These are phyloP conservation scores for Lactifluus subvellereus DNA, from an alignment of 768 basidiomycete species.

Conservation along the genomic window DNA sequence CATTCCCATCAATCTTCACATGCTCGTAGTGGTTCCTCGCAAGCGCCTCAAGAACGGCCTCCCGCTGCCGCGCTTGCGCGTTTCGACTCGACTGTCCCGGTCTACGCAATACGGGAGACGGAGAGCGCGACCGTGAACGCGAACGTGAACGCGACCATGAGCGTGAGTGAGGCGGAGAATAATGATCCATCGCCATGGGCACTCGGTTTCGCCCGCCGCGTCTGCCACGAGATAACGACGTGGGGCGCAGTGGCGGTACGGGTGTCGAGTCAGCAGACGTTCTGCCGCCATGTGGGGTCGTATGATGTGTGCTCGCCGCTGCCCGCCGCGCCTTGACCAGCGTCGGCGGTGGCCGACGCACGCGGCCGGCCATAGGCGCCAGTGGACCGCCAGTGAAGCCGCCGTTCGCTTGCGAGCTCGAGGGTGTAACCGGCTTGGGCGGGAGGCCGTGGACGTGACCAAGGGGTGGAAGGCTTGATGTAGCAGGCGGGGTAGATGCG, in stretches of 20 bases:
- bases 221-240: constrained; percentile 8
- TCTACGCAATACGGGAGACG: constrained; percentile 39
- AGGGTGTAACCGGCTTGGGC: constrained; percentile 22
- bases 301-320: constrained; percentile 3
- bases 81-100: constrained; percentile 33
- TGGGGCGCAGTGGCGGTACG: not conserved
- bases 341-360: constrained; percentile 21
- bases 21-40: constrained; percentile 61
- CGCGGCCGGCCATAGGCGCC: constrained; percentile 21
- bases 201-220: constrained; percentile 18
- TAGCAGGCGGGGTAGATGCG: constrained; percentile 15
- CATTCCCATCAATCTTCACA: constrained; percentile 51
- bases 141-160: constrained; percentile 14
- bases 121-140: constrained; percentile 31
- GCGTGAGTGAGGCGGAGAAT: constrained; percentile 22
- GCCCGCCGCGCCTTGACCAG: constrained; percentile 21
- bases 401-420: constrained; percentile 11
- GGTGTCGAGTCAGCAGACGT: constrained; percentile 17
- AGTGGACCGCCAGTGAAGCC: constrained; percentile 10
- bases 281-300: constrained; percentile 1
- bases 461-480: constrained; percentile 4
- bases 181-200: constrained; percentile 17
- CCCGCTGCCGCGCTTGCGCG: constrained; percentile 32
- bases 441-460: constrained; percentile 16
- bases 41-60: constrained; percentile 44